Conservation (phyloP, 2,329 filamentous ascomycete species). For the Aspergillus glaucus region DNA sequence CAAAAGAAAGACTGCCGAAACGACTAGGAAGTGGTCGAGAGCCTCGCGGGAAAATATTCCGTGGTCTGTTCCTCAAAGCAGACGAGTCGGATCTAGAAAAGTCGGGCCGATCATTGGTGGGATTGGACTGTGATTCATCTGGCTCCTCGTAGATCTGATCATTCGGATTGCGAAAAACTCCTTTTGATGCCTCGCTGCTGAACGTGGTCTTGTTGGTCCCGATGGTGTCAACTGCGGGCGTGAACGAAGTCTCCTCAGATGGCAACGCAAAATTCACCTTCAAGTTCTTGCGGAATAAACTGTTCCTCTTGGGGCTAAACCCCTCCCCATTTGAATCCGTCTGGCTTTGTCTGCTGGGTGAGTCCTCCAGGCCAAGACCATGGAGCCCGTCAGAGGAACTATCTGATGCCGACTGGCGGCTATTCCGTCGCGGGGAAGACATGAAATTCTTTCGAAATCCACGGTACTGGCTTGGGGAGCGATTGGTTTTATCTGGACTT, state of each 20-base stretch:
- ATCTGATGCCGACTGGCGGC: conserved; percentile 16
- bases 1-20: conserved; percentile 38
- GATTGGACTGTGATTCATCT: conserved; percentile 40
- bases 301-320: conserved; percentile 14
- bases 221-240: conserved; percentile 9
- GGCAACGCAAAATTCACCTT: conserved; percentile 37
- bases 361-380: neutral
- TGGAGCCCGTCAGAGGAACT: conserved; percentile 8
- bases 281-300: conserved; percentile 27
- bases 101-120: conserved; percentile 15
- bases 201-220: conserved; percentile 23
- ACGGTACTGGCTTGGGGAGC: conserved; percentile 38
- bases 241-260: conserved; percentile 17
- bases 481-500: conserved; percentile 38
- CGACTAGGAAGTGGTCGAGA: conserved; percentile 39
- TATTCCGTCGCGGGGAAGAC: conserved; percentile 7
- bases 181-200: conserved; percentile 38
- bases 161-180: conserved; percentile 53
- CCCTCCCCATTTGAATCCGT: conserved; percentile 1
- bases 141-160: conserved; percentile 81
- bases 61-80: conserved; percentile 53
- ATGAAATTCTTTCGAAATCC: conserved; percentile 6
- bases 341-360: neutral
- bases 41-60: conserved; percentile 54
- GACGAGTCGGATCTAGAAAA: conserved; percentile 32